phyloP scores from a whole-genome alignment of 2,329 filamentous ascomycete genomes.

The Arthrobotrys iridis region DNA sequence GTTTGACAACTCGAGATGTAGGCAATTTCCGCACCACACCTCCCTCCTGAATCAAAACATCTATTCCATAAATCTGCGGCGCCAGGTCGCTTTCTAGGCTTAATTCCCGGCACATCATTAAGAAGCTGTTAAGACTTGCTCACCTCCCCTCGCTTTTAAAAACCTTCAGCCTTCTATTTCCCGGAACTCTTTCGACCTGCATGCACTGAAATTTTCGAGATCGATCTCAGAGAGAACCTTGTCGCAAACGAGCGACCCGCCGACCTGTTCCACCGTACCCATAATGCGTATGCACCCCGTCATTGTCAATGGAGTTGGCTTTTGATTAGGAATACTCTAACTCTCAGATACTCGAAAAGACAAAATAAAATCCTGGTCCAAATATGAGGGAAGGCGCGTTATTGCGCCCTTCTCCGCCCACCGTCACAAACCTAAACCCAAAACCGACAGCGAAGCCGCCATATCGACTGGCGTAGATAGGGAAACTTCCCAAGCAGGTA shows the following conservation, averaged over 20 bases:
- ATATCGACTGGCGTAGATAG: conserved; percentile 16
- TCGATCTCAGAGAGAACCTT: background rate
- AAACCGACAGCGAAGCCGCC: conserved; percentile 24
- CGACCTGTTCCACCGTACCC: conserved; percentile 25
- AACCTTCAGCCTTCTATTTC: background rate
- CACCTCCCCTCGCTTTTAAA: background rate
- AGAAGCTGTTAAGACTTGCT: background rate
- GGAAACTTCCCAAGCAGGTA: conserved; percentile 32
- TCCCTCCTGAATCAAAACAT: conserved; percentile 4
- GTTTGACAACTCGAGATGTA: conserved; percentile 3
- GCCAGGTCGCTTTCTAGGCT: conserved; percentile 19
- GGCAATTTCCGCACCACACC: conserved; percentile 7
- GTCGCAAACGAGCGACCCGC: background rate
- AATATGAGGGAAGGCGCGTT: conserved; percentile 34
- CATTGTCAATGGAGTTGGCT: background rate
- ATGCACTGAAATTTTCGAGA: background rate
- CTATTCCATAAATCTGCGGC: background rate
- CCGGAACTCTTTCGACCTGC: background rate
- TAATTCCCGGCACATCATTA: background rate
- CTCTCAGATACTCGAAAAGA: background rate
- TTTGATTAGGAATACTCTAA: background rate
- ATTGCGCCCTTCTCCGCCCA: conserved; percentile 45
- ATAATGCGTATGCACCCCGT: conserved; percentile 20
- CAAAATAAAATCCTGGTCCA: conserved; percentile 50
- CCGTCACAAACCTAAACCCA: conserved; percentile 27